Base-by-base conservation (phyloP, 768 basidiomycete genomes). In the Gloeophyllum trabeum region DNA sequence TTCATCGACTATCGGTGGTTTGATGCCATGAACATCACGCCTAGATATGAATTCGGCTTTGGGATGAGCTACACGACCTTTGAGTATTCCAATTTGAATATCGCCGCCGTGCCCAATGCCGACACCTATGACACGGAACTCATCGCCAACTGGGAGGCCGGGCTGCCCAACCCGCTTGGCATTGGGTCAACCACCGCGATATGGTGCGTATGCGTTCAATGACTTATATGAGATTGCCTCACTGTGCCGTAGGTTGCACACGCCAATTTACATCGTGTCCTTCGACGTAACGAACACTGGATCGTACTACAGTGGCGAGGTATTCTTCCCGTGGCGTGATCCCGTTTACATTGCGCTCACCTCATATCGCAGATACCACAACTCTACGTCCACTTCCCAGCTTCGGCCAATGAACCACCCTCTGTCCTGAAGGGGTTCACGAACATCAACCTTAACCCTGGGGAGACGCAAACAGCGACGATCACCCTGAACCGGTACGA, bases 41-140 rank as follows among this genome's bases (percentile, higher is more conserved):
- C 88, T 3, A 81, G 84, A 25, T 90, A 77, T 52, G 86, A 88
- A 53, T 97, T 97, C 56, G 92, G 92, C 3, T 93, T 80, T 55
- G 92, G 92, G 0, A 57, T 93, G 53, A 83, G 79, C 43, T 97
- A 96, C 64, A 83, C 92, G 26, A 71, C 61, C 1, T 97, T 93
- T 58, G 59, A 70, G 23, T 93, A 89, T 56, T 75, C 69, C 34
- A 62, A 70, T 24, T 61, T 92, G 7, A 49, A 64, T 2, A 60
- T 86, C 24, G 16, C 28, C 10, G 10, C 28, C 16, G 28, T 32
- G 55, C 54, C 14, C 61, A 65, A 42, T 55, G 81, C 3, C 35
- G 39, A 3, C 41, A 53, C 6, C 43, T 32, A 32, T 16, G 28
- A 32, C 16, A 16, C 49, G 13, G 62, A 67, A n/a, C 61, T 58